These are phyloP conservation scores for Fusarium pilosicola DNA, from an alignment of 2,329 filamentous ascomycete genomes.

Conservation along the genomic window DNA sequence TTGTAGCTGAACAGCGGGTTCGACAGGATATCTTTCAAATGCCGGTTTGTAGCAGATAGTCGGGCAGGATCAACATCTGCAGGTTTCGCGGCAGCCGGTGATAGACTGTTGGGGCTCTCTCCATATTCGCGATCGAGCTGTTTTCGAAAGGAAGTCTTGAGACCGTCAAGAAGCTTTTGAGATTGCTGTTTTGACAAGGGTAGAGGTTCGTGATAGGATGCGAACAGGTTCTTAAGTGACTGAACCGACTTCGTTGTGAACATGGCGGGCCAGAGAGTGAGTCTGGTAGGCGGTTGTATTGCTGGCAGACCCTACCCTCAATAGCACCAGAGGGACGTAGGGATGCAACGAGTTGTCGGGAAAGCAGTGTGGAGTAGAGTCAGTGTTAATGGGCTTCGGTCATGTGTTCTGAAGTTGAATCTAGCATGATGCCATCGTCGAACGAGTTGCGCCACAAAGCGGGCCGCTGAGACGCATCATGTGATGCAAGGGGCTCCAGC, in stretches of 20 bases:
- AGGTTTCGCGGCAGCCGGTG: constrained; percentile 25
- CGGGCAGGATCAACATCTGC: constrained; percentile 44
- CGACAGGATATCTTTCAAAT: constrained; percentile 66
- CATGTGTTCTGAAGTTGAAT: constrained; percentile 13
- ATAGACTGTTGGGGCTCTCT: constrained; percentile 47
- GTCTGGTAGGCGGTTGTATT: constrained; percentile 40
- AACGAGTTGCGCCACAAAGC: constrained; percentile 37
- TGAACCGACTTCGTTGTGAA: constrained; percentile 52
- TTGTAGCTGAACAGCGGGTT: constrained; percentile 64
- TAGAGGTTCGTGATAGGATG: constrained; percentile 61
- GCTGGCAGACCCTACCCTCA: constrained; percentile 18
- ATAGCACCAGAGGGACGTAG: neutral
- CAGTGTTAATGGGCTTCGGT: constrained; percentile 12
- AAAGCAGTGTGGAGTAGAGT: constrained; percentile 6
- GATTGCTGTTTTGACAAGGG: constrained; percentile 62
- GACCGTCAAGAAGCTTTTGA: constrained; percentile 63
- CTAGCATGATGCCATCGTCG: constrained; percentile 43
- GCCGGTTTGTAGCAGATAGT: constrained; percentile 54
- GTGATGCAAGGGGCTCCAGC: constrained; percentile 34
- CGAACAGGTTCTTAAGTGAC: constrained; percentile 53
- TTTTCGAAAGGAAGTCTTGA: constrained; percentile 67
- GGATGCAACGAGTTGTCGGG: neutral
- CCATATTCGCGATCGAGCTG: constrained; percentile 69
- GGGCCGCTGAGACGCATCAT: constrained; percentile 35
- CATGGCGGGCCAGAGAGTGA: constrained; percentile 48